Percentiles rank a stretch among this genome's conserved stretches.
Conservation (phyloP, 768 basidiomycete species). For the Amanita exitialis region DNA sequence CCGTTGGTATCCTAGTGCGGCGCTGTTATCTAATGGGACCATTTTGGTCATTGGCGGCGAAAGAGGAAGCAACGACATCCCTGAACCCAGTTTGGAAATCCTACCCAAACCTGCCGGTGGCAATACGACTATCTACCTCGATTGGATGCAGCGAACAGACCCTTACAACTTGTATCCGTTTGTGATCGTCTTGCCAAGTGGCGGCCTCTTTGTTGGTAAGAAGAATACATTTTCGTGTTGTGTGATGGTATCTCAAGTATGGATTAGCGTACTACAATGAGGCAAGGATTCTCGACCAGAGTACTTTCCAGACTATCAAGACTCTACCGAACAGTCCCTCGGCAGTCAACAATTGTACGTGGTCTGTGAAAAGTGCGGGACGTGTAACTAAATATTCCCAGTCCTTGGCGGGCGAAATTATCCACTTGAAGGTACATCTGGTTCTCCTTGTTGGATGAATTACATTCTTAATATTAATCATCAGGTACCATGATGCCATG, state of each 20-base stretch:
- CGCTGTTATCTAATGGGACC: constrained; percentile 64
- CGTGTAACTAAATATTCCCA: constrained; percentile 11
- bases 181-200: constrained; percentile 60
- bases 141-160: constrained; percentile 62
- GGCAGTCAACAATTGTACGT: constrained; percentile 53
- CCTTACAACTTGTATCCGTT: constrained; percentile 80
- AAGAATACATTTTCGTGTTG: background rate
- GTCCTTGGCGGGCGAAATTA: constrained; percentile 70
- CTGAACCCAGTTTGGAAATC: constrained; percentile 63
- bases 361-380: background rate
- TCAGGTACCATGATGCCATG: constrained; percentile 49
- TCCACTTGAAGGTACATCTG: constrained; percentile 46
- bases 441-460: background rate
- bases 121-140: constrained; percentile 46
- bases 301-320: constrained; percentile 49
- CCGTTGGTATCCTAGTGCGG: constrained; percentile 65
- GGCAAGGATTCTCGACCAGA: constrained; percentile 63
- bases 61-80: constrained; percentile 53
- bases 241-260: background rate
- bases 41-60: constrained; percentile 71
- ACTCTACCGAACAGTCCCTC: constrained; percentile 67
- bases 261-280: constrained; percentile 66
- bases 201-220: constrained; percentile 60
- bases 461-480: constrained; percentile 6
- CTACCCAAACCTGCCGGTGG: constrained; percentile 61